Evolutionary conservation across 2,329 filamentous ascomycete genomes (phyloP).

Genomic region (Aspergillus flavus): DNA sequence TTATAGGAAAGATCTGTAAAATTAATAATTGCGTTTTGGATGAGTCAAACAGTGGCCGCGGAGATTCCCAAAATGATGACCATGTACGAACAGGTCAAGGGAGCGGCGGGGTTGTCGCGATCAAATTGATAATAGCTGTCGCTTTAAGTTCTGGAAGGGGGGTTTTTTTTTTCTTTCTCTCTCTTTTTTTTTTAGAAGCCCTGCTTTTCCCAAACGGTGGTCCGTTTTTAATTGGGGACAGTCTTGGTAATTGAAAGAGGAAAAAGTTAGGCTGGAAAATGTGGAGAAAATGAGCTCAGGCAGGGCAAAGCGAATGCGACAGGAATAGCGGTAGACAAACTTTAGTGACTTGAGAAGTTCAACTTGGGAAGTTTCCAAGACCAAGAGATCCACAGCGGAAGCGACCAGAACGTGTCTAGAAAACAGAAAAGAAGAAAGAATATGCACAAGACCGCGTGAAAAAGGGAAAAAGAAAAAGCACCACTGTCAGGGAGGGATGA

Average conservation of each 20-base stretch:
- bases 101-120: background rate
- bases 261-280: constrained; percentile 2
- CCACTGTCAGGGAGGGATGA: background rate
- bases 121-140: background rate
- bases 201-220: background rate
- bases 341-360: background rate
- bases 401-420: background rate
- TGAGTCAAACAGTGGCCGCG: background rate
- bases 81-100: background rate
- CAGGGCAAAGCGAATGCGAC: background rate
- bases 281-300: background rate
- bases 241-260: background rate
- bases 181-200: background rate
- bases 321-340: background rate
- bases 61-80: background rate
- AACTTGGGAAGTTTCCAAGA: background rate
- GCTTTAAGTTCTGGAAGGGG: background rate
- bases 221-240: background rate
- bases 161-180: background rate
- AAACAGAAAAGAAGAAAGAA: background rate
- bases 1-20: background rate
- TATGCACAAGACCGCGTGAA: background rate
- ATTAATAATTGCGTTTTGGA: background rate
- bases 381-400: constrained; percentile 1
- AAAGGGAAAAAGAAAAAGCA: background rate